Evolutionary conservation across 1,139 yeast genomes (phyloP), one percentile per base, ranked within the genome.

Genomic region (Entelexis paramagnoliae): DNA sequence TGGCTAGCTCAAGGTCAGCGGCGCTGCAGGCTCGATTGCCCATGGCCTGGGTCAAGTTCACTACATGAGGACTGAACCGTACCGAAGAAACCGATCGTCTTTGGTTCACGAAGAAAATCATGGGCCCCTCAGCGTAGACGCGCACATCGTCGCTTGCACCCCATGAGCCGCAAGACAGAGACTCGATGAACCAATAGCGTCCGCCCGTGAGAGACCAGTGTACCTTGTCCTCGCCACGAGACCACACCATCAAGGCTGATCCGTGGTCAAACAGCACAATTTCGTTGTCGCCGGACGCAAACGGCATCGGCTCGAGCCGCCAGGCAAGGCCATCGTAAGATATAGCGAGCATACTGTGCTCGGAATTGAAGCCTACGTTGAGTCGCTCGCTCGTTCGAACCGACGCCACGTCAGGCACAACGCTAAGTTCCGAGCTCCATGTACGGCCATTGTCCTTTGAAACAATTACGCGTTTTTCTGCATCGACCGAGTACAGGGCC

Each of bases 361-460:
- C 46, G n/a, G 42, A 9, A 20, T 40, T 33, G 34, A 17, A 29
- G 17, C 34, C 46, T 13, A 33, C 40, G 20, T 34, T 48, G 10
- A 48, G 40, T 11, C 46, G 46, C 3, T 32, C 26, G 9, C 39
- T 24, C 7, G 46, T 40, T 19, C 16, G 19, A 7, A 48, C 26
- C 1, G 50, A 35, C 33, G 50, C 30, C n/a, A 48, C 24, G 22
- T 48, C 46, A 6, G 24, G 30, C 19, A 20, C 17, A 2, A 22
- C n/a, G 14, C 4, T 11, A 6, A 17, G 33, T n/a, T 16, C 34
- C 4, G 26, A 2, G 17, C 6, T 13, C 50, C 50, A 48, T 2
- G 26, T n/a, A 9, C 30, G 46, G 41, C 50, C 50, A 34, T 48
- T 32, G 41, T 48, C 42, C 28, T 26, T 20, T 6, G 50, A 48